These are phyloP conservation scores for Malus hybrid DNA, from an alignment of 331 rosid genomes.

Conservation along the genomic window DNA sequence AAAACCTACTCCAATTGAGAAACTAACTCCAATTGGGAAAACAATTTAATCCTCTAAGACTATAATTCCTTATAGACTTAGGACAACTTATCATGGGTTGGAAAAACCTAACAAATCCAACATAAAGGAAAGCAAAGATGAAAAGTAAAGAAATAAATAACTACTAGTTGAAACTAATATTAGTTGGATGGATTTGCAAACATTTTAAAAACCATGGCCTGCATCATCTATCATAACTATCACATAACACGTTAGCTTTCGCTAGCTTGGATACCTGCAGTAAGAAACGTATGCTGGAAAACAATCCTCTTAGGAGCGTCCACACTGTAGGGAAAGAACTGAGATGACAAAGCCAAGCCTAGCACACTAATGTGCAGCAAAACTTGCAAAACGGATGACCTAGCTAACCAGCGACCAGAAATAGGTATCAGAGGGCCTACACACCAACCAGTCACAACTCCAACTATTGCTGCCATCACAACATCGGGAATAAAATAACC, in stretches of 20 bases:
- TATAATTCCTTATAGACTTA: too few species aligned
- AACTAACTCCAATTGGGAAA: too few species aligned
- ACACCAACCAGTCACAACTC: conserved; percentile 72
- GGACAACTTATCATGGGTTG: too few species aligned
- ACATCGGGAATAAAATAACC: conserved; percentile 74
- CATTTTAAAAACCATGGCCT: not conserved
- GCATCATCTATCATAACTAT: not conserved
- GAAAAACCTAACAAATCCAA: not conserved
- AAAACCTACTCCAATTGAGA: too few species aligned
- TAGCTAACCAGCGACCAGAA: conserved; percentile 79
- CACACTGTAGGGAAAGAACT: conserved; percentile 80
- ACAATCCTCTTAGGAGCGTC: conserved; percentile 85
- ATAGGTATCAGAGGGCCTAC: conserved; percentile 79
- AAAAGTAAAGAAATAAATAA: not conserved
- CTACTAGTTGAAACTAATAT: not conserved
- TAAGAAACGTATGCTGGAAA: conserved; percentile 67
- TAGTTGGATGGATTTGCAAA: not conserved
- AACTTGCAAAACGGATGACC: conserved; percentile 66
- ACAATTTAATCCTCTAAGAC: too few species aligned
- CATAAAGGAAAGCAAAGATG: not conserved
- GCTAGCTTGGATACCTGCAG: conserved; percentile 57
- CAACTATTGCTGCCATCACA: conserved; percentile 66
- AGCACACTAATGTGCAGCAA: conserved; percentile 66
- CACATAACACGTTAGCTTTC: not conserved
- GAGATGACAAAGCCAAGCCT: conserved; percentile 82